Percentiles rank a stretch among this genome's conserved stretches.
These are phyloP conservation scores for Akanthomyces dipterigenus DNA, from an alignment of 2,329 filamentous ascomycete species.

Conservation along the genomic window DNA sequence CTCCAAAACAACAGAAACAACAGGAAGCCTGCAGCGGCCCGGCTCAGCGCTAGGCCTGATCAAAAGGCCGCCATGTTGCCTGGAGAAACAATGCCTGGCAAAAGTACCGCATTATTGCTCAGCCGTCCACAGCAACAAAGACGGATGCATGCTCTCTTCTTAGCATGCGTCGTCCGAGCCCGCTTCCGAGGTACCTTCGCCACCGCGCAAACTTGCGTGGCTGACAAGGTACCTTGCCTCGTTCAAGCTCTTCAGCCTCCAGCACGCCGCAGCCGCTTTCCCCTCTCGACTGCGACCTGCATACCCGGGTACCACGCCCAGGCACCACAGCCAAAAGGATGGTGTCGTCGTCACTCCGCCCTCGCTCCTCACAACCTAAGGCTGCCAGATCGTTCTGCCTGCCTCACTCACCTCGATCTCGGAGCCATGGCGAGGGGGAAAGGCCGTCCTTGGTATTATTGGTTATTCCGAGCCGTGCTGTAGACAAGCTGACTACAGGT, in stretches of 20 bases:
- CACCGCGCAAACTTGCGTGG: not conserved
- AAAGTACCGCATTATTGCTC: not conserved
- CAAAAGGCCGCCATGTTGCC: not conserved
- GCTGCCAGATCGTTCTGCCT: not conserved
- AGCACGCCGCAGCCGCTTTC: not conserved
- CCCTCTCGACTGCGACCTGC: not conserved
- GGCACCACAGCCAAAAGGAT: not conserved
- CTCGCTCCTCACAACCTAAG: not conserved
- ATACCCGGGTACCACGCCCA: conserved; percentile 8
- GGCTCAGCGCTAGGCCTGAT: not conserved
- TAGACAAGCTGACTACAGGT: too few relatives aligned
- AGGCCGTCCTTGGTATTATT: not conserved
- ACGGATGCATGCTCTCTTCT: not conserved
- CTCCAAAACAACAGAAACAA: not conserved
- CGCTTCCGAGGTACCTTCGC: not conserved
- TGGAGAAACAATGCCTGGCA: not conserved
- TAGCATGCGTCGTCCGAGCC: too few relatives aligned
- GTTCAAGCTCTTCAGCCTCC: not conserved
- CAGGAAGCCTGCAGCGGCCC: not conserved
- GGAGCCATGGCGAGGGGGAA: not conserved
- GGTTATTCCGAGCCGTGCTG: not conserved
- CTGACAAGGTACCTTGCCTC: not conserved
- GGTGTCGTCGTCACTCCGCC: not conserved
- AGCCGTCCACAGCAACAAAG: not conserved
- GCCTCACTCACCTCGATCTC: not conserved